phyloP scores from a whole-genome alignment of 106 monocot genomes.

The Platanthera guangdongensis region DNA sequence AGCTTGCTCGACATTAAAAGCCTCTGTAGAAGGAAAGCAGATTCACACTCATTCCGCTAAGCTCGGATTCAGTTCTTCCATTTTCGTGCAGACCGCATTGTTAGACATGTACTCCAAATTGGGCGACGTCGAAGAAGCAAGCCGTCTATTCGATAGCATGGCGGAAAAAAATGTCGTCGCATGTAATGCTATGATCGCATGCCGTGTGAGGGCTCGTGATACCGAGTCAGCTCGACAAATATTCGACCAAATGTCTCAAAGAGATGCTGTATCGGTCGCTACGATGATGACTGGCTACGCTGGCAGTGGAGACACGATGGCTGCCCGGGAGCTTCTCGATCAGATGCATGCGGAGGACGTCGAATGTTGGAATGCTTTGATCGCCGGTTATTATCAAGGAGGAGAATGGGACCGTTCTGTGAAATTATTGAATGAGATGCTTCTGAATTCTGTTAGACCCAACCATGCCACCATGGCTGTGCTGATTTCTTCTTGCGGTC shows the following conservation, averaged over 20 bases:
- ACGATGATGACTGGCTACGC: slow-evolving; percentile 33
- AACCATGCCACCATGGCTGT: slow-evolving; percentile 35
- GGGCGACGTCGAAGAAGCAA: slow-evolving; percentile 20
- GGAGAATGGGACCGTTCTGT: slow-evolving; percentile 32
- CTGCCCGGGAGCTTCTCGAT: slow-evolving; percentile 25
- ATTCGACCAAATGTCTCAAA: slow-evolving; percentile 25
- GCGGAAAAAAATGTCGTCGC: slow-evolving; percentile 16
- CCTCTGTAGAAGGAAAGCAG: slow-evolving; percentile 32
- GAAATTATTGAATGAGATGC: slow-evolving; percentile 26
- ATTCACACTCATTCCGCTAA: slow-evolving; percentile 28
- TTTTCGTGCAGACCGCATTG: slow-evolving; percentile 34
- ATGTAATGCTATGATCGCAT: slow-evolving; percentile 44
- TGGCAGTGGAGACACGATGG: slow-evolving; percentile 9
- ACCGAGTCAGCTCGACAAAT: slow-evolving; percentile 16
- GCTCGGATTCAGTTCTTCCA: slow-evolving; percentile 29
- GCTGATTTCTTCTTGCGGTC: slow-evolving; percentile 34
- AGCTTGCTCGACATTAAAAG: slow-evolving; percentile 34
- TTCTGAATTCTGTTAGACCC: slow-evolving; percentile 12
- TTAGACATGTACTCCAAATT: slow-evolving; percentile 41
- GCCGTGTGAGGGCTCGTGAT: slow-evolving; percentile 26
- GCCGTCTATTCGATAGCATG: slow-evolving; percentile 12
- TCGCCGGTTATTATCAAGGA: slow-evolving; percentile 24
- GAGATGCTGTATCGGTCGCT: slow-evolving; percentile 34
- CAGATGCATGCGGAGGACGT: slow-evolving; percentile 24
- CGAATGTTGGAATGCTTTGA: slow-evolving; percentile 31